Percentiles rank a stretch among this genome's conserved stretches.
Evolutionary conservation across 306 rosid species (phyloP).

Genomic region (Ammopiptanthus mongolicus): DNA sequence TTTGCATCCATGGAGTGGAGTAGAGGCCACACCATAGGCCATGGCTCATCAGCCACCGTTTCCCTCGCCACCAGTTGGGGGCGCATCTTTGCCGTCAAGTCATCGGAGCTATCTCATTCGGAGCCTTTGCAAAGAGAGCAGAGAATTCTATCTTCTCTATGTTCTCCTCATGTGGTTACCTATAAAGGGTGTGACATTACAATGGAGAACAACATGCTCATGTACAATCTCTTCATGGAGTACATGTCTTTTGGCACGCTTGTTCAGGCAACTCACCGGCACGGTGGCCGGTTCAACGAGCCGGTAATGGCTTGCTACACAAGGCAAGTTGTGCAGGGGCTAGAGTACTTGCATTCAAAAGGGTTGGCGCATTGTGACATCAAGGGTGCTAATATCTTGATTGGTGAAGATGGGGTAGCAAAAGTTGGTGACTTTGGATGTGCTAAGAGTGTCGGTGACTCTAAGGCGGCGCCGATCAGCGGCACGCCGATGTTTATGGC

Average conservation of each 20-base stretch:
- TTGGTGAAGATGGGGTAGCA: constrained; percentile 43
- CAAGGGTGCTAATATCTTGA: constrained; percentile 67
- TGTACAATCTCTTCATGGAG: constrained; percentile 82
- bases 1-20: constrained; percentile 61
- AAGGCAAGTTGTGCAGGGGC: constrained; percentile 41
- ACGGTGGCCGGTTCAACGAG: constrained; percentile 38
- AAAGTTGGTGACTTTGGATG: constrained; percentile 89
- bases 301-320: constrained; percentile 36
- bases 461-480: constrained; percentile 5
- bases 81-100: constrained; percentile 60
- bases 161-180: constrained; percentile 49
- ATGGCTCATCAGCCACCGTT: constrained; percentile 79
- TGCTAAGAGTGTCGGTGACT: constrained; percentile 36
- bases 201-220: constrained; percentile 37
- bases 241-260: constrained; percentile 52
- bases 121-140: constrained; percentile 55
- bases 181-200: constrained; percentile 62
- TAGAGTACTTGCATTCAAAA: constrained; percentile 61
- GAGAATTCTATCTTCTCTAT: constrained; percentile 50
- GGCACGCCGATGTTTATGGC: constrained; percentile 95
- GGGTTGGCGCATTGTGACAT: constrained; percentile 90
- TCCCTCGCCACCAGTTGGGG: constrained; percentile 41
- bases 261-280: constrained; percentile 26
- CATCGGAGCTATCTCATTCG: constrained; percentile 48
- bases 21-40: constrained; percentile 67